Evolutionary conservation across 129 eudicot species (phyloP), one percentile per base, ranked within the genome.

Genomic region (Centella asiatica): DNA sequence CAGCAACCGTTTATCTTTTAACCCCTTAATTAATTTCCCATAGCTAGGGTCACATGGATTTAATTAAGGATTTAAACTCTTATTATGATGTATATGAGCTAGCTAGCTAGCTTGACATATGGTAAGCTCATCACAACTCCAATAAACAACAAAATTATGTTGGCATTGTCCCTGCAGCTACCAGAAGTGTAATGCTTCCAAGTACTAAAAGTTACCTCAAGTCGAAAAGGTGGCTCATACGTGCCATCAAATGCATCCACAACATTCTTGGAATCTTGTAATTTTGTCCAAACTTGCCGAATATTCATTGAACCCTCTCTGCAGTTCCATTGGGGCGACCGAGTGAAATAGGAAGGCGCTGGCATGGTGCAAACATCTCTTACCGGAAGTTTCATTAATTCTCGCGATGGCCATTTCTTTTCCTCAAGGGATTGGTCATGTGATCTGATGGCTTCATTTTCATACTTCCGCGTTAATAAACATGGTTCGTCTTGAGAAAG

Each of bases 321-420:
- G 73, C 48, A 60, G 45, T 72, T 36, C 73, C 57, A 26, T 32
- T 69, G 72, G 22, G 26, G 44, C 34, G 59, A 18, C 3, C 49
- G 60, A 4, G 26, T 47, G 45, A 26, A 17, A 27, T 19, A 25
- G 36, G 42, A 15, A 61, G 55, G 27, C 18, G 39, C 65, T 49
- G 6, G 66, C 57, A 23, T 64, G 62, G 58, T 27, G 40, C 2
- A 40, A 34, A 48, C 25, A 34, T 29, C 64, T 10, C 24, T 62
- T 34, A 64, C 60, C 52, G 10, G 60, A 64, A 22, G 4, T 76
- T 48, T 40, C 62, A 65, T 26, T 18, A 57, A 23, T 56, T 62
- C 73, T 1, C 62, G 65, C 5, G 81, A 74, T 15, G 79, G 80
- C 86, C 96, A 79, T 61, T 76, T 83, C 77, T 81, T 80, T 65